Percentiles rank a stretch among this genome's conserved stretches.
phyloP scores from a whole-genome alignment of 441 rosid species.

The Euphorbia celastroides region DNA sequence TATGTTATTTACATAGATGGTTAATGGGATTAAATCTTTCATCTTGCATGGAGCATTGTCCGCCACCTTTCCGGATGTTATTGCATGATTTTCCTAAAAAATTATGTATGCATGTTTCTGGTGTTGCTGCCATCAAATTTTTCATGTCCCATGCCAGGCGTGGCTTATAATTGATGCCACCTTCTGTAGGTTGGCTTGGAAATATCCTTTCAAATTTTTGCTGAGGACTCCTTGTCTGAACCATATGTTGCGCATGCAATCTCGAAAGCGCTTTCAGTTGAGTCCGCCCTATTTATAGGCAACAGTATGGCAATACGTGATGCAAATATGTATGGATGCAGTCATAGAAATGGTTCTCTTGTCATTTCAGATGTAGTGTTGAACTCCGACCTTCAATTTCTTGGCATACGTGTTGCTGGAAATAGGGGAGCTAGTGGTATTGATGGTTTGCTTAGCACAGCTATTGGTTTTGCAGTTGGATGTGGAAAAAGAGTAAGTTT shows the following conservation, averaged over 20 bases:
- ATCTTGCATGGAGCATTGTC: background rate
- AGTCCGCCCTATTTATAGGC: slow-evolving; percentile 79
- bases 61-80: background rate
- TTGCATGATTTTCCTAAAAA: slow-evolving; percentile 9
- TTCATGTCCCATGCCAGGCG: background rate
- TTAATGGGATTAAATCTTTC: background rate
- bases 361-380: slow-evolving; percentile 36
- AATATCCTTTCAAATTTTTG: slow-evolving; percentile 59
- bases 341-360: slow-evolving; percentile 27
- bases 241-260: slow-evolving; percentile 71
- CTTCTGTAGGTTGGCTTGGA: slow-evolving; percentile 63
- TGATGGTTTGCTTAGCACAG: slow-evolving; percentile 95
- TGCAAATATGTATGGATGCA: slow-evolving; percentile 81
- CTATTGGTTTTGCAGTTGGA: slow-evolving; percentile 88
- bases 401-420: slow-evolving; percentile 70
- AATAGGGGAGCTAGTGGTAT: slow-evolving; percentile 99
- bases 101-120: slow-evolving; percentile 1
- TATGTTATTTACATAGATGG: background rate
- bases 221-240: slow-evolving; percentile 63
- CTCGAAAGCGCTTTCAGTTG: slow-evolving; percentile 54
- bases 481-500: slow-evolving; percentile 67
- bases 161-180: slow-evolving; percentile 11
- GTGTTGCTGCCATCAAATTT: background rate
- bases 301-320: slow-evolving; percentile 99
- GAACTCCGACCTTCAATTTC: slow-evolving; percentile 44